phyloP scores from a whole-genome alignment of 768 basidiomycete species.

The Clathrus columnatus region DNA sequence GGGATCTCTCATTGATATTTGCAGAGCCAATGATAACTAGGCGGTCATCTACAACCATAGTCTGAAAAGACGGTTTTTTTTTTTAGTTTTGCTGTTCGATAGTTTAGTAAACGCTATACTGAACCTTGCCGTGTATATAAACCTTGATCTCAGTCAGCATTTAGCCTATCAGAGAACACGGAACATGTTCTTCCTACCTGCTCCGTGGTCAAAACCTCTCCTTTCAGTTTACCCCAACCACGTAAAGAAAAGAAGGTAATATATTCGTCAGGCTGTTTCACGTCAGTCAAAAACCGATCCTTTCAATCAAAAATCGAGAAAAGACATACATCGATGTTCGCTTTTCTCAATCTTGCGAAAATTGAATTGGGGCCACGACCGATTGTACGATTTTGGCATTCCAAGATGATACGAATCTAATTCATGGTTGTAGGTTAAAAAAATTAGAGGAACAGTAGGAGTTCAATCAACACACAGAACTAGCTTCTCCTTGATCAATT shows the following conservation, averaged over 20 bases:
- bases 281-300: constrained; percentile 7
- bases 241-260: constrained; percentile 86
- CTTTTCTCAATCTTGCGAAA: constrained; percentile 73
- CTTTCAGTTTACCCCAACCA: constrained; percentile 88
- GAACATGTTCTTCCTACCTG: constrained; percentile 39
- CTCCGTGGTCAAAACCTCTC: constrained; percentile 79
- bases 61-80: constrained; percentile 30
- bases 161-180: background rate
- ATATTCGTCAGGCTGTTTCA: constrained; percentile 78
- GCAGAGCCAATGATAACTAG: constrained; percentile 92
- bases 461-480: constrained; percentile 50
- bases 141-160: constrained; percentile 37
- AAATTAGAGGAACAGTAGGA: too few species aligned
- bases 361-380: constrained; percentile 87
- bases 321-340: constrained; percentile 73
- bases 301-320: background rate
- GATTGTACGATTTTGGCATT: constrained; percentile 90
- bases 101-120: background rate
- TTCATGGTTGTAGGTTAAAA: constrained; percentile 1
- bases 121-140: constrained; percentile 81
- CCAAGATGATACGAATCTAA: constrained; percentile 87
- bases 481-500: constrained; percentile 88
- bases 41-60: constrained; percentile 88
- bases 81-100: background rate
- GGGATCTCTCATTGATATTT: constrained; percentile 96